A percentile compares a stretch with the other conserved stretches of the same genome.
These are phyloP conservation scores for Sedum album DNA, from an alignment of 164 flowering plant genomes.

Conservation along the genomic window DNA sequence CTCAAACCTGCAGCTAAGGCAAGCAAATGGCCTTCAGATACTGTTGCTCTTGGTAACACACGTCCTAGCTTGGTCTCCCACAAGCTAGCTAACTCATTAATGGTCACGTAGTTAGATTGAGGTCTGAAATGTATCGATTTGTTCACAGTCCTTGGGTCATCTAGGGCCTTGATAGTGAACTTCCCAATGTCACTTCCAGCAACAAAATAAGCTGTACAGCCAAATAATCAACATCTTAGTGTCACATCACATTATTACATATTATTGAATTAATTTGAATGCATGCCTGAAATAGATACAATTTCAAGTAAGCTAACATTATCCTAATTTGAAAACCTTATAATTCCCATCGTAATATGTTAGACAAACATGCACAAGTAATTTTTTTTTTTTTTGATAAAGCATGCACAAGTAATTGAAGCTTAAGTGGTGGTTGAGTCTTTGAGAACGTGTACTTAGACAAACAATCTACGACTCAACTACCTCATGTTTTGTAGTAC, in stretches of 20 bases:
- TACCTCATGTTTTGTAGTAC: too few species aligned
- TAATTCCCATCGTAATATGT: not conserved
- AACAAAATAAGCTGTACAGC: constrained; percentile 52
- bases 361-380: too few species aligned
- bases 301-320: too few species aligned
- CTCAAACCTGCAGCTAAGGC: constrained; percentile 32
- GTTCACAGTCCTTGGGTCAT: constrained; percentile 41
- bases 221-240: not conserved
- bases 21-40: constrained; percentile 41
- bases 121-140: constrained; percentile 58
- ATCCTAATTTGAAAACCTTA: not conserved
- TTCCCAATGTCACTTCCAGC: constrained; percentile 66
- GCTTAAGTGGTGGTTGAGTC: too few species aligned
- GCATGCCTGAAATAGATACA: not conserved
- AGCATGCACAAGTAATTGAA: too few species aligned
- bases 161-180: constrained; percentile 40
- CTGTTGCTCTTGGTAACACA: constrained; percentile 37
- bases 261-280: not conserved
- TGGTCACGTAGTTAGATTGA: constrained; percentile 27
- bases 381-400: too few species aligned
- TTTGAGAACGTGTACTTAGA: too few species aligned
- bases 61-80: constrained; percentile 56
- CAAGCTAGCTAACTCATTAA: constrained; percentile 50
- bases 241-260: not conserved
- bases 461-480: too few species aligned